phyloP scores from a whole-genome alignment of 1,284 basidiomycete species.

The Apiotrichum porosum region DNA sequence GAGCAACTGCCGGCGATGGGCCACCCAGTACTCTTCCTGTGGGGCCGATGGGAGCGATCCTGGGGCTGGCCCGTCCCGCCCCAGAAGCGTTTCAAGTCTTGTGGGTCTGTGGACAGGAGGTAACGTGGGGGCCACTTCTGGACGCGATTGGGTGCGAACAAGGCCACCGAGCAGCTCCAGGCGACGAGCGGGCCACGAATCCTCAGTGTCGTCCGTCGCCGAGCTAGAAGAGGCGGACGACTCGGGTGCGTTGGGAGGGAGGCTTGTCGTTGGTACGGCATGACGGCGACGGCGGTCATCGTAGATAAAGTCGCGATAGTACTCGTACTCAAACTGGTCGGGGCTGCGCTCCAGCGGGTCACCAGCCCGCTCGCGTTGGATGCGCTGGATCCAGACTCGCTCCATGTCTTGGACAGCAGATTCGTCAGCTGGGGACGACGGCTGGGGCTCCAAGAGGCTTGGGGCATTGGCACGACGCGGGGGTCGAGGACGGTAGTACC shows the following conservation, averaged over 20 bases:
- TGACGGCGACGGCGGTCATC: slow-evolving; percentile 2
- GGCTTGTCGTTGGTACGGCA: too few species aligned
- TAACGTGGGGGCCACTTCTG: background rate
- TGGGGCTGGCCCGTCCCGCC: too few species aligned
- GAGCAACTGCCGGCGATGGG: background rate
- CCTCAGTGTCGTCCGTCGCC: background rate
- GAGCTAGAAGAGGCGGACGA: too few species aligned
- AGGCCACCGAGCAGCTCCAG: background rate
- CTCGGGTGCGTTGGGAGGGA: background rate
- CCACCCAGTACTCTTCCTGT: slow-evolving; percentile 1
- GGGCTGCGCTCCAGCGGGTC: background rate
- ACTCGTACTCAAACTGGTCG: slow-evolving; percentile 10
- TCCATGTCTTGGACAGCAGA: slow-evolving; percentile 5
- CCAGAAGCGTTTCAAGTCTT: too few species aligned
- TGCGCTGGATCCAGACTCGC: slow-evolving; percentile 2
- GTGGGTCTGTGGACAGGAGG: too few species aligned
- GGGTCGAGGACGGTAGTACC: too few species aligned
- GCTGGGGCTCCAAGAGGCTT: too few species aligned
- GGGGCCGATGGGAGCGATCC: too few species aligned
- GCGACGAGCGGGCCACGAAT: slow-evolving; percentile 2
- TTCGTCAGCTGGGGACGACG: background rate
- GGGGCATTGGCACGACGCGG: too few species aligned
- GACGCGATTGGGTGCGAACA: background rate
- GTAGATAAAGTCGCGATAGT: slow-evolving; percentile 13
- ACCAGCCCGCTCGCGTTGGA: slow-evolving; percentile 4